Evolutionary conservation across 352 stramenopile genomes (phyloP), one percentile per base, ranked within the genome.

Genomic region (Globisporangium cederbergense): DNA sequence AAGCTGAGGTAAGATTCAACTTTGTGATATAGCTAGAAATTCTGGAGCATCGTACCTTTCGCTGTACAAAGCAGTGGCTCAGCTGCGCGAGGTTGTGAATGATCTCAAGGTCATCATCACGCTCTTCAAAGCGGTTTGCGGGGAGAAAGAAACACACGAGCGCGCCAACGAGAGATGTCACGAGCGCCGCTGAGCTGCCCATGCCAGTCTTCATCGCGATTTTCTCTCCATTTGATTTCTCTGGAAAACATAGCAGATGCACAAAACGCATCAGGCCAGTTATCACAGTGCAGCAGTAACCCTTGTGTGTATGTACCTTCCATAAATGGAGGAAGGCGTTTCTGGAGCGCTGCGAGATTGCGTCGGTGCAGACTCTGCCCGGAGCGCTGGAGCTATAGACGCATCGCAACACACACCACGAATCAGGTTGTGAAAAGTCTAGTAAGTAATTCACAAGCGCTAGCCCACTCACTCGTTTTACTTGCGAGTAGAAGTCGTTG

Each of bases 401-500:
- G 18, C 16, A 16, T 16, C 36, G 36, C 9, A 42, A 56, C n/a
- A 49, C 32, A n/a, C 46, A 28, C 25, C 25, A 4, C 18, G 14
- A 45, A 0, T 25, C 28, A 38, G 3, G 50, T 40, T 25, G 25
- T 57, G 2, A 42, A 7, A 7, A 9, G 2, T 11, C 25, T 5
- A 18, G 3, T 57, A 2, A 40, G 1, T 14, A 42, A 16, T 14
- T 42, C 30, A n/a, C 22, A 86, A 68, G 25, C 30, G 2, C 38
- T 30, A 28, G 25, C 30, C 13, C 43, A 25, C 52, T 47, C 66
- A 91, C 83, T 58, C 81, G 73, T 20, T 79, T 50, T 6, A 82
- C 78, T 83, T 98, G 90, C 1, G 91, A 98, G 75, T 99, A 99
- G 75, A 99, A 99, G 55, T 98, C 96, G 70, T 99, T 99, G 73